Conservation (phyloP, 2,329 filamentous ascomycete species). For the Diplocarpon mali region DNA sequence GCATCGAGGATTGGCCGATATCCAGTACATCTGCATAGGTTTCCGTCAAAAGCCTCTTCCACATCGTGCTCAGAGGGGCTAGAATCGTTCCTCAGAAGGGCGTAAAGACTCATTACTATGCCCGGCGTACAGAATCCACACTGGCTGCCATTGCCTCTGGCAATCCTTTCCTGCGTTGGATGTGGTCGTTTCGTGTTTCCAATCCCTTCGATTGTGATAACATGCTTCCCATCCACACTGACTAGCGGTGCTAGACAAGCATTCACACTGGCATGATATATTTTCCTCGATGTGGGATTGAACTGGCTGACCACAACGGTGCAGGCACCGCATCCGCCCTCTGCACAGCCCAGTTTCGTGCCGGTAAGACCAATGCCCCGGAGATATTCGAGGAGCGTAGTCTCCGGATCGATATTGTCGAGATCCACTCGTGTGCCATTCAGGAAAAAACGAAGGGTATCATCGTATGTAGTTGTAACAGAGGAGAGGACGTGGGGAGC, state of each 20-base stretch:
- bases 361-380: constrained; percentile 87
- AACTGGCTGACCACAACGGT: constrained; percentile 90
- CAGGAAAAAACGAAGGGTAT: constrained; percentile 83
- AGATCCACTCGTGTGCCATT: constrained; percentile 86
- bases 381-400: constrained; percentile 86
- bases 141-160: constrained; percentile 84
- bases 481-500: constrained; percentile 36
- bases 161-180: constrained; percentile 81
- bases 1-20: constrained; percentile 92
- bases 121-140: constrained; percentile 92
- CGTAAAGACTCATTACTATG: constrained; percentile 97
- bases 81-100: constrained; percentile 74
- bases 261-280: constrained; percentile 95
- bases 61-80: constrained; percentile 70
- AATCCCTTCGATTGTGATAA: constrained; percentile 95
- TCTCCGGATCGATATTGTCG: constrained; percentile 80
- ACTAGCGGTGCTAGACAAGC: constrained; percentile 88
- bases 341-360: constrained; percentile 91
- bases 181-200: constrained; percentile 80
- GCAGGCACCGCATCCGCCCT: constrained; percentile 93
- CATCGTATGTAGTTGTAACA: constrained; percentile 69
- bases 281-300: constrained; percentile 73
- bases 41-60: constrained; percentile 95
- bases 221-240: constrained; percentile 93
- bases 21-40: constrained; percentile 86